phyloP scores from a whole-genome alignment of 306 rosid species.

The Ormosia semicastrata region DNA sequence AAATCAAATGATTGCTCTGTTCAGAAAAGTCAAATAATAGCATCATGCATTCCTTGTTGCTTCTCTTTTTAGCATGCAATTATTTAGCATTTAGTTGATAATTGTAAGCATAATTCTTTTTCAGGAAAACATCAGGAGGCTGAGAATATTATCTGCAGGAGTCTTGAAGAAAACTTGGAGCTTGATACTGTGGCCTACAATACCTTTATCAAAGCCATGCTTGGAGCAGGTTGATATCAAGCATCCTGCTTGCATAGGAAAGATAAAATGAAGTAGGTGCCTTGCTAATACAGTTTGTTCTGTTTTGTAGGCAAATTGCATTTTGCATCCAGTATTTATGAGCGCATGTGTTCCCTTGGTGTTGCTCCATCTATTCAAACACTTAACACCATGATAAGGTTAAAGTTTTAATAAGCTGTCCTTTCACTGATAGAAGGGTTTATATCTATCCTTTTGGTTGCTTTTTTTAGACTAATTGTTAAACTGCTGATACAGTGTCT shows the following conservation, averaged over 20 bases:
- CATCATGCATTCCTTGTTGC: not conserved
- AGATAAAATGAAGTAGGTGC: constrained; percentile 5
- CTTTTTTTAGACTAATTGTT: constrained; percentile 17
- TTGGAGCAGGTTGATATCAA: constrained; percentile 65
- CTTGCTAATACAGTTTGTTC: constrained; percentile 38
- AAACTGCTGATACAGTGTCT: constrained; percentile 60
- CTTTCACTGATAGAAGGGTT: not conserved
- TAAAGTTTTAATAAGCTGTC: constrained; percentile 15
- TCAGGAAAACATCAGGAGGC: constrained; percentile 78
- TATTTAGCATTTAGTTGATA: constrained; percentile 10
- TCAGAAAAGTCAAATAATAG: not conserved
- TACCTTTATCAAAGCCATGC: constrained; percentile 93
- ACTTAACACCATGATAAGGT: constrained; percentile 93
- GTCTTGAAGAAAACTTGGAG: constrained; percentile 57
- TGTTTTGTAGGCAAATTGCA: constrained; percentile 64
- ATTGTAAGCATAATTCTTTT: constrained; percentile 18
- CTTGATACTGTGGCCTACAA: constrained; percentile 96
- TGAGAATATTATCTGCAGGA: constrained; percentile 47
- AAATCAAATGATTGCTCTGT: not conserved
- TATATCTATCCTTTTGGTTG: not conserved
- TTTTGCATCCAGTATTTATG: constrained; percentile 67
- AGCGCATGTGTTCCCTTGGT: constrained; percentile 63
- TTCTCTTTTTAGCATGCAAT: constrained; percentile 5
- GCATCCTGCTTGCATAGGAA: constrained; percentile 14
- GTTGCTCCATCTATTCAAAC: constrained; percentile 85